These are phyloP conservation scores for Silybum marianum DNA, from an alignment of 129 eudicot genomes.

Conservation along the genomic window DNA sequence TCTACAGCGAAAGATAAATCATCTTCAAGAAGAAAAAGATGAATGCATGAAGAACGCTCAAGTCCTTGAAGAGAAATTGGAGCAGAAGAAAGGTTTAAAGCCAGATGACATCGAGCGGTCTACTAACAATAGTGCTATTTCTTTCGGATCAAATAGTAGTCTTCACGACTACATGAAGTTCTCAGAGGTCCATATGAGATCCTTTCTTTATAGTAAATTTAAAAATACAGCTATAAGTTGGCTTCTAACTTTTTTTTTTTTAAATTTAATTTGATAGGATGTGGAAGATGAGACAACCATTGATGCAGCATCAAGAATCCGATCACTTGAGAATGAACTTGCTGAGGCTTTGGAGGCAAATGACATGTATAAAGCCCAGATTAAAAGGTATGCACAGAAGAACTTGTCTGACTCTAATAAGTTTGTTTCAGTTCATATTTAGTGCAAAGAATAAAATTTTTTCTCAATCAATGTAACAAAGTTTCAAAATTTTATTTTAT, in stretches of 20 bases:
- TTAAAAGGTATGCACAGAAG: constrained; percentile 42
- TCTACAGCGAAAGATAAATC: constrained; percentile 55
- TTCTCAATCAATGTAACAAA: not conserved
- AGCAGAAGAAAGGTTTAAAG: constrained; percentile 26
- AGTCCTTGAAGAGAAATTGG: constrained; percentile 54
- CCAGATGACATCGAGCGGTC: constrained; percentile 16
- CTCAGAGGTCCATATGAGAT: constrained; percentile 37
- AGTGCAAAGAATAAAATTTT: not conserved
- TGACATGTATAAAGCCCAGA: constrained; percentile 62
- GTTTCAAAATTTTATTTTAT: not conserved
- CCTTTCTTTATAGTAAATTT: constrained; percentile 10
- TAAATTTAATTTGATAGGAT: constrained; percentile 31
- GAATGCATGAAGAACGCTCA: constrained; percentile 44
- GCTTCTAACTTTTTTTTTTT: constrained; percentile 17
- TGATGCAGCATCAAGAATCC: constrained; percentile 40
- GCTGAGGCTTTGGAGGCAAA: constrained; percentile 69
- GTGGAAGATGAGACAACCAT: constrained; percentile 13
- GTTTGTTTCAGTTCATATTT: not conserved
- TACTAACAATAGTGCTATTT: constrained; percentile 22
- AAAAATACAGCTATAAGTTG: constrained; percentile 6
- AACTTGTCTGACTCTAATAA: not conserved
- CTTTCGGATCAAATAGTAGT: constrained; percentile 35
- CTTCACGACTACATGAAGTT: constrained; percentile 33
- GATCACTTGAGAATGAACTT: constrained; percentile 55
- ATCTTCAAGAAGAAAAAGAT: constrained; percentile 60